phyloP scores from a whole-genome alignment of 2,329 filamentous ascomycete genomes.

The Phialophora expanda region DNA sequence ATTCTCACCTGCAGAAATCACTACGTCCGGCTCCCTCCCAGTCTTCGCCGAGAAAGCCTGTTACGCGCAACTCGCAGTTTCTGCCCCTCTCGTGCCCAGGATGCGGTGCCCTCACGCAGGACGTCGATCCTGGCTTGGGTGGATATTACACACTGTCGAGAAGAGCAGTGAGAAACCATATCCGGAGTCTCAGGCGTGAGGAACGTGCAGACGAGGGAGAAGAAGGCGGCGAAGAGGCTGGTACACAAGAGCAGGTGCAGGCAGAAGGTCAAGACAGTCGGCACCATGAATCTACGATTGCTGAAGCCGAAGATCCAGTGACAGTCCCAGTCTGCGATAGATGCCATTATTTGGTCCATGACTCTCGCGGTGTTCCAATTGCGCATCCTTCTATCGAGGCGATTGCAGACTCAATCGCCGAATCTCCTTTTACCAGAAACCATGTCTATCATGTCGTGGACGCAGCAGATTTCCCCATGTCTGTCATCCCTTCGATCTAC shows the following conservation, averaged over 20 bases:
- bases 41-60: background rate
- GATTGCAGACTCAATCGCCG: slow-evolving; percentile 80
- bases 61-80: background rate
- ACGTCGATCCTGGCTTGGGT: slow-evolving; percentile 58
- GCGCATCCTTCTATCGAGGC: slow-evolving; percentile 80
- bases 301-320: slow-evolving; percentile 15
- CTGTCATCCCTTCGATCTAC: slow-evolving; percentile 78
- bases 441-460: slow-evolving; percentile 96
- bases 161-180: slow-evolving; percentile 52
- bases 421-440: slow-evolving; percentile 88
- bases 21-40: background rate
- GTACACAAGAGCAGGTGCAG: background rate
- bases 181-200: slow-evolving; percentile 21
- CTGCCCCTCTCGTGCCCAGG: slow-evolving; percentile 65
- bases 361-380: slow-evolving; percentile 73
- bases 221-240: slow-evolving; percentile 6
- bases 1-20: background rate
- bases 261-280: slow-evolving; percentile 9
- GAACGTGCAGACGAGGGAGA: slow-evolving; percentile 16
- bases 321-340: slow-evolving; percentile 74
- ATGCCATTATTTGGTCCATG: slow-evolving; percentile 81
- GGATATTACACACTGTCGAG: slow-evolving; percentile 62
- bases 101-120: slow-evolving; percentile 66
- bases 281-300: slow-evolving; percentile 5
- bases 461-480: slow-evolving; percentile 96